phyloP scores from a whole-genome alignment of 345 rosid genomes.

The Salix caprea region DNA sequence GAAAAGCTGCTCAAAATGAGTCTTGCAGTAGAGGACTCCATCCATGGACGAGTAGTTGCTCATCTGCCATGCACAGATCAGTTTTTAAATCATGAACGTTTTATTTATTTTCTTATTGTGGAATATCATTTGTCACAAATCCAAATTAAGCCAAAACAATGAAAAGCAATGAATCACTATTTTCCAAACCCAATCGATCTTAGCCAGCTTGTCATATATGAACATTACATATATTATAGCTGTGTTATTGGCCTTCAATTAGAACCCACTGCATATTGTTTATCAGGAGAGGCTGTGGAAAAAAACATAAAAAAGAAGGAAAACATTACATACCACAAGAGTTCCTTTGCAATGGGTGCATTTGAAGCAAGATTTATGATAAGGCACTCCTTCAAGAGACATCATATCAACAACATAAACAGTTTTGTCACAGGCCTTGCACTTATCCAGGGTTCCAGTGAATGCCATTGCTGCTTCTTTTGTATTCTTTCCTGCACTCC shows the following conservation, averaged over 20 bases:
- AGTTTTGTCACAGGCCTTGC: conserved; percentile 87
- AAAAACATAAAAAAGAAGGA: neutral
- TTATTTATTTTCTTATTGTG: neutral
- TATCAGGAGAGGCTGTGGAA: neutral
- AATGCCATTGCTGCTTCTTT: conserved; percentile 45
- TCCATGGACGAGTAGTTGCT: conserved; percentile 99
- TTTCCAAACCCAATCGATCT: neutral
- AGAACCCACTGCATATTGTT: neutral
- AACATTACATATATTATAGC: neutral
- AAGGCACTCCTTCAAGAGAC: conserved; percentile 82
- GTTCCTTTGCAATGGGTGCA: conserved; percentile 96
- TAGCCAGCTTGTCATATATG: neutral
- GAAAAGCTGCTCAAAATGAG: conserved; percentile 96
- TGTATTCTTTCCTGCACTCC: neutral
- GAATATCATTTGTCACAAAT: neutral
- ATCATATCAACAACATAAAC: conserved; percentile 82
- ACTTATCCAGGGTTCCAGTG: conserved; percentile 88
- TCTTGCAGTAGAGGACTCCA: conserved; percentile 90
- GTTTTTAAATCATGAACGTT: neutral
- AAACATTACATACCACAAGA: conserved; percentile 49
- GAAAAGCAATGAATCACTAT: neutral
- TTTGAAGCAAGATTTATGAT: conserved; percentile 81
- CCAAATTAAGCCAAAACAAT: neutral
- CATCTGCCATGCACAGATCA: conserved; percentile 43
- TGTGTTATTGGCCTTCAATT: neutral